Evolutionary conservation across 768 basidiomycete species (phyloP).

Genomic region (Lactarius akahatsu): DNA sequence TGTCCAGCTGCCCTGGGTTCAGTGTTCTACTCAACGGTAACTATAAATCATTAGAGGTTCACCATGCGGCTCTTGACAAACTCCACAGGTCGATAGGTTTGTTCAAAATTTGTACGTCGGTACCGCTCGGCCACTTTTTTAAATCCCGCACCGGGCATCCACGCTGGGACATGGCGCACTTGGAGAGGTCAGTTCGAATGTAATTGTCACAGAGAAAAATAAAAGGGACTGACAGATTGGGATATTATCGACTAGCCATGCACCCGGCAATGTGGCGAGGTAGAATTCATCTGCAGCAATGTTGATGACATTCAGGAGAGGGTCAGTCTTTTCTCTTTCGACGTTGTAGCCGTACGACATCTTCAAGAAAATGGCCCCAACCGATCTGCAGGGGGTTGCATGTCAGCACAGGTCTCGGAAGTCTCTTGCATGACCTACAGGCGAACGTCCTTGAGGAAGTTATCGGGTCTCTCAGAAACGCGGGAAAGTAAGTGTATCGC

Average conservation of each 20-base stretch:
- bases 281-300: conserved; percentile 24
- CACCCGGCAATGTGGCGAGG: conserved; percentile 14
- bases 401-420: neutral
- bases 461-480: conserved; percentile 12
- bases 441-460: conserved; percentile 12
- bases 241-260: conserved; percentile 19
- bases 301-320: conserved; percentile 15
- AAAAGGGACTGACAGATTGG: conserved; percentile 3
- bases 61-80: conserved; percentile 30
- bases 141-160: conserved; percentile 31
- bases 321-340: conserved; percentile 15
- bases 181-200: neutral
- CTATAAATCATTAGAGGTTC: neutral
- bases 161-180: conserved; percentile 28
- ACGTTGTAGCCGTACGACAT: conserved; percentile 19
- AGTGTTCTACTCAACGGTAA: neutral
- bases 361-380: conserved; percentile 18
- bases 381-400: neutral
- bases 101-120: conserved; percentile 16
- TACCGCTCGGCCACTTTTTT: conserved; percentile 22
- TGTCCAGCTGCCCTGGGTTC: neutral
- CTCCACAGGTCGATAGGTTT: conserved; percentile 23
- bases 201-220: neutral
- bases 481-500: conserved; percentile 8
- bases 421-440: conserved; percentile 2